Evolutionary conservation across 495 filamentous ascomycete species (phyloP), one percentile per base, ranked within the genome.

Genomic region (Sphaerosporella brunnea): DNA sequence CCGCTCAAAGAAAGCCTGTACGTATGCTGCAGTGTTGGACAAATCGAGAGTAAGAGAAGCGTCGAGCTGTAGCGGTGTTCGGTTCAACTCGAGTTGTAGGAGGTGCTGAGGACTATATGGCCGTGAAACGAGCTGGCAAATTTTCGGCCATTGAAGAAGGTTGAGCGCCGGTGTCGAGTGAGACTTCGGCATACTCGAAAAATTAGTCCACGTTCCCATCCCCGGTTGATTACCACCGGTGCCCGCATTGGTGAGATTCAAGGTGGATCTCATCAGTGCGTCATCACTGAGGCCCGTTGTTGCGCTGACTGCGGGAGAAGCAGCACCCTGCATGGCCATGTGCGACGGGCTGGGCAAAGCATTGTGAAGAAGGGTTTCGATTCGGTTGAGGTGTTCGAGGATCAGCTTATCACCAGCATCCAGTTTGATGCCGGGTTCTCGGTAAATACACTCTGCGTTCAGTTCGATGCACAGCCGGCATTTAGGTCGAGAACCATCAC

Each of bases 391-490:
- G 39, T 78, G 77, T 53, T 86, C 82, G 19, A 88, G 66, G 48
- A 88, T 88, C 34, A 86, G 72, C 59, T 84, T 86, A 63, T 86
- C 82, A 47, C 82, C 82, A 23, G 82, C 81, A 62, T 86, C 82
- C 23, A 86, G 75, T 62, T 88, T 88, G 65, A 86, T 85, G 3
- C 82, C 82, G 13, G 82, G 82, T 62, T 88, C 82, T 37, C 82
- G 72, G 58, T 88, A 88, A 49, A 84, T 71, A 61, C 82, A 88
- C 50, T 86, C 82, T 13, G 79, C 82, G 50, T 82, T 78, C 34
- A 88, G 68, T 59, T 86, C 82, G 13, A 77, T 77, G 63, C 82
- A 88, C 15, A 88, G 75, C 62, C 80, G 77, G 60, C 82, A 88
- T 62, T 83, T 84, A 11, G 82, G 82, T 48, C 82, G 77, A 5